Evolutionary conservation across 202 grass and related monocot species (phyloP), one percentile per base, ranked within the genome.

Genomic region (Cymbopogon flexuosus): DNA sequence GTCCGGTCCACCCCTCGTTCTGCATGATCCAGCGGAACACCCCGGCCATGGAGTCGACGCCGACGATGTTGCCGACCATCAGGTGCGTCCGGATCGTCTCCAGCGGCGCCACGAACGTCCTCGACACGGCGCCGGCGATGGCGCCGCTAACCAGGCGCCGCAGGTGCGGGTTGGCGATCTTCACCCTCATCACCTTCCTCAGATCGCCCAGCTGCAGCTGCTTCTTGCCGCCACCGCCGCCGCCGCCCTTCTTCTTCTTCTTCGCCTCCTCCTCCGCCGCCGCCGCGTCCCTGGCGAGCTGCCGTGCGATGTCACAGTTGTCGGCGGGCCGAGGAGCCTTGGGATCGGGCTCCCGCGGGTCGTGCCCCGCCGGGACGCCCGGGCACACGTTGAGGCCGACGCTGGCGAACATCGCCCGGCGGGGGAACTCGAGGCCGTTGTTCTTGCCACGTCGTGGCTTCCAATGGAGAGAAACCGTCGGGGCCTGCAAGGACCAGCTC

Each of bases 21-120:
- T 70, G 64, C 77, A 91, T 73, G 59, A 97, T 97, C 61, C 87
- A 79, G 5, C 15, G 63, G 73, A 93, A 91, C 52, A 97, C 91
- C 31, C 85, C 94, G 30, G 18, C 64, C 34, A 88, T 84, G 23
- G 89, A 81, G 66, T 84, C 56, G 24, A 45, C 61, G 34, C 91
- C n/a, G n/a, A n/a, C 85, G 82, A 41, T 46, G 87, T 73, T 88
- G 12, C 94, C 94, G 8, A 97, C 94, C 94, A 97, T 97, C 3
- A 97, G 83, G 67, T 97, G 94, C 0, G 87, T 97, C 47, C 91
- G 89, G 72, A 97, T 93, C 18, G 94, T 97, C 85, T 97, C 94
- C 37, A 97, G 77, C 3, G 91, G 94, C n/a, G 94, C 94, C 40
- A 97, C 94, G 42, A 86, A 76, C 8, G 91, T 91, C 75, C 94